Evolutionary conservation across 148 eudicot species (phyloP).

Genomic region (Vaccinium vitisidaea): DNA sequence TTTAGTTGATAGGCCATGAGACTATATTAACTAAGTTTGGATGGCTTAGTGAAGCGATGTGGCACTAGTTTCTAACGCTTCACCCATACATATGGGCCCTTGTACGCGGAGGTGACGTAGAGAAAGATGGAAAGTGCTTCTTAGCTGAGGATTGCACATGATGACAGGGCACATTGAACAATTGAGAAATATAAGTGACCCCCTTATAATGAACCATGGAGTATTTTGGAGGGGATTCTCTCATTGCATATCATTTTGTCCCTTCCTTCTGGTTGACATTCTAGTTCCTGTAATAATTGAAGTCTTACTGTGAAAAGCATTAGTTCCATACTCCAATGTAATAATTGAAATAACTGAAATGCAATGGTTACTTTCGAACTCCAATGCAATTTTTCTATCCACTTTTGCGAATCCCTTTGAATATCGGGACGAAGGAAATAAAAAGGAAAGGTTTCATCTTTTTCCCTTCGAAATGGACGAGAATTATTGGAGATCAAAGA

Average conservation of each 20-base stretch:
- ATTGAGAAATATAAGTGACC: background rate
- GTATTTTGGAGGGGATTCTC: background rate
- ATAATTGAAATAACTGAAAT: background rate
- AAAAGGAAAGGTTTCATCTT: background rate
- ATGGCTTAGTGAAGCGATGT: background rate
- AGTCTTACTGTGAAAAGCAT: background rate
- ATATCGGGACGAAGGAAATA: background rate
- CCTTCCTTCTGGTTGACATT: background rate
- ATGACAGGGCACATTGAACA: background rate
- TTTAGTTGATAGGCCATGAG: background rate
- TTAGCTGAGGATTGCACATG: background rate
- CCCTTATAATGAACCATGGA: background rate
- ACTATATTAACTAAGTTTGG: background rate
- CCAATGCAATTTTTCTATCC: background rate
- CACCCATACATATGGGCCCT: background rate
- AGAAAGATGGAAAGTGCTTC: background rate
- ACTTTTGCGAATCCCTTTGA: background rate
- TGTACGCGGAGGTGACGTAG: background rate
- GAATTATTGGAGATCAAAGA: background rate
- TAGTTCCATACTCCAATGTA: background rate
- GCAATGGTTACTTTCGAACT: background rate
- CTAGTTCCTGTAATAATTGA: background rate
- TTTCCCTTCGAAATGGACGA: background rate
- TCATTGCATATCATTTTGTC: background rate
- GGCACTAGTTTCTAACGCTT: background rate